Percentiles rank a stretch among this genome's conserved stretches.
Evolutionary conservation across 345 rosid species (phyloP).

Genomic region (Aquilaria malaccensis): DNA sequence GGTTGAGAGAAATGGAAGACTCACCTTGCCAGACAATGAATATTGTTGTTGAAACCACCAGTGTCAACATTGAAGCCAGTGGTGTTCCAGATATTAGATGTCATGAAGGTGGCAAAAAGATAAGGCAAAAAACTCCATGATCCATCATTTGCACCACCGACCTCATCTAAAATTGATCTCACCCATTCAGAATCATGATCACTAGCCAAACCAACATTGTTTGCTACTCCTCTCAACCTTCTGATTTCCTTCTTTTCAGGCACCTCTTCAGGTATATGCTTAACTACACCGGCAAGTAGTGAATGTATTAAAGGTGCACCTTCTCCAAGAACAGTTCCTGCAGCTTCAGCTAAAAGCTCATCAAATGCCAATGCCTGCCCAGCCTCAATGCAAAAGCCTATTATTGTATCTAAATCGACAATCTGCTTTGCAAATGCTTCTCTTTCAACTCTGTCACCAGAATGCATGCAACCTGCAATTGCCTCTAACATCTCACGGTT

Average conservation of each 20-base stretch:
- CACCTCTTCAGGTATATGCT: slow-evolving; percentile 81
- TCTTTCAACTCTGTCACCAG: slow-evolving; percentile 86
- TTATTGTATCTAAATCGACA: slow-evolving; percentile 85
- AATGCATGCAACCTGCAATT: slow-evolving; percentile 90
- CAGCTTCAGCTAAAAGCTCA: slow-evolving; percentile 87
- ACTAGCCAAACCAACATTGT: slow-evolving; percentile 37
- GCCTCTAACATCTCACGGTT: slow-evolving; percentile 83
- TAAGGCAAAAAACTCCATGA: slow-evolving; percentile 96
- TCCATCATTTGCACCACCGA: slow-evolving; percentile 86
- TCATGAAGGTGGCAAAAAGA: slow-evolving; percentile 81
- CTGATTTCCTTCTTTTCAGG: slow-evolving; percentile 84
- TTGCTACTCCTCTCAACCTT: slow-evolving; percentile 78
- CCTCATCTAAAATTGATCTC: slow-evolving; percentile 81
- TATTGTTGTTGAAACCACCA: slow-evolving; percentile 94
- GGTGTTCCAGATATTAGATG: slow-evolving; percentile 79
- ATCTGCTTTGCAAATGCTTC: slow-evolving; percentile 78
- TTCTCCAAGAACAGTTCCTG: slow-evolving; percentile 84
- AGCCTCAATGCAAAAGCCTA: slow-evolving; percentile 92
- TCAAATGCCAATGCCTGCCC: slow-evolving; percentile 97
- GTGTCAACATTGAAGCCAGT: slow-evolving; percentile 90
- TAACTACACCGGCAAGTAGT: slow-evolving; percentile 63
- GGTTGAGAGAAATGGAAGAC: not conserved
- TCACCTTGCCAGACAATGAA: slow-evolving; percentile 92
- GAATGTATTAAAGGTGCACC: slow-evolving; percentile 80
- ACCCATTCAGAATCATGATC: slow-evolving; percentile 99